Base-by-base conservation (phyloP, 2,329 filamentous ascomycete species). In the Allantophomopsis lycopodina region DNA sequence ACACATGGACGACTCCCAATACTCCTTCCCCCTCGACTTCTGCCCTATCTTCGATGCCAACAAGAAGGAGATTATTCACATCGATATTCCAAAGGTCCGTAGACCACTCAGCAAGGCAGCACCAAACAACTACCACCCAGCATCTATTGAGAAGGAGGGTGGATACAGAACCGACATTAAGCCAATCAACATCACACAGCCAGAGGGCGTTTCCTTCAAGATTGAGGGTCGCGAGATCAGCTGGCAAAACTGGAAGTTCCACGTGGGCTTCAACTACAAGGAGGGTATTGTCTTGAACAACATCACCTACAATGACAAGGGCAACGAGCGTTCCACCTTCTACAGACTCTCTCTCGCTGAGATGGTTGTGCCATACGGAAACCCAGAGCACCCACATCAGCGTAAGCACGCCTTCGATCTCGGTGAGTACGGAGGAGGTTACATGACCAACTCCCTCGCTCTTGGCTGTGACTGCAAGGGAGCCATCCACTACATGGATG, bases 201-300 rank as follows among this genome's bases (percentile, higher is more conserved):
- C 85, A 0, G 83, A 93, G 50, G 88, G 88, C 13, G 86, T 94
- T 0, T 91, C 84, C 0, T 95, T 94, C 65, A 76, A 69, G 15
- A 65, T 94, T 48, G 71, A 79, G 2, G 84, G 84, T 1, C 66
- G 85, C 10, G 73, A 74, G 35, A 70, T 94, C 38, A 75, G 77
- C 47, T 94, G 88, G 88, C 87, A 94, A 59, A 94, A 93, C 55
- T 95, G 86, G 83, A 89, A 75, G 51, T 75, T 94, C 47, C 88
- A 94, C 57, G 75, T 95, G 43, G 88, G 88, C 17, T 95, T 94
- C 72, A 94, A 94, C 67, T 91, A 94, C 64, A 75, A 84, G 18
- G 88, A 95, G 61, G 88, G 88, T 16, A 81, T 94, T 49, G 83
- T 94, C 2, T 67, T 95, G 6, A 91, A 83, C 60, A 86, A 94